Evolutionary conservation across 1,139 yeast species (phyloP).

Genomic region (Yarrowia galli): DNA sequence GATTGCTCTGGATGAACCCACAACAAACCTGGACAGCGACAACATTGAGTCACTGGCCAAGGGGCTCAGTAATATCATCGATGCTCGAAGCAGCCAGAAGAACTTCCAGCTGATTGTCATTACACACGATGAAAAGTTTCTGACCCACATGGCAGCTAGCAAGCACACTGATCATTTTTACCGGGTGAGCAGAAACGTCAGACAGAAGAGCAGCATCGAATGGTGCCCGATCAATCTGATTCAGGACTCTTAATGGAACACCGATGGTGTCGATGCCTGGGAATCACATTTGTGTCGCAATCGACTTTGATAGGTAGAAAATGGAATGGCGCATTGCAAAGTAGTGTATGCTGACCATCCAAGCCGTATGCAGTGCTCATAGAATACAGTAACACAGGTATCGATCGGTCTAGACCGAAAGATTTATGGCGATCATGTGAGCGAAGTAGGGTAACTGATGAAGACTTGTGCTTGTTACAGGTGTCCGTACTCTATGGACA

Average conservation of each 20-base stretch:
- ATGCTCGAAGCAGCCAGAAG: slow-evolving; percentile 73
- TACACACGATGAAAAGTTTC: slow-evolving; percentile 93
- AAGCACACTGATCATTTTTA: slow-evolving; percentile 90
- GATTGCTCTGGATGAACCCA: slow-evolving; percentile 96
- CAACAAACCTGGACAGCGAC: slow-evolving; percentile 91
- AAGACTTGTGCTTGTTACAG: no score
- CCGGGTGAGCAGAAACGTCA: slow-evolving; percentile 78
- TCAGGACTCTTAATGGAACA: slow-evolving; percentile 40
- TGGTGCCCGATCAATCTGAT: slow-evolving; percentile 48
- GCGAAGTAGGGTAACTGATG: no score
- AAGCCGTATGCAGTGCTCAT: no score
- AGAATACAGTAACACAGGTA: no score
- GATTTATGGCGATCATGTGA: no score
- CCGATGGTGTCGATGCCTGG: no score
- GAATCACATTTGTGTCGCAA: no score
- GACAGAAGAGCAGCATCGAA: slow-evolving; percentile 77
- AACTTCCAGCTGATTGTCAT: slow-evolving; percentile 94
- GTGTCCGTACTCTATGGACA: no score
- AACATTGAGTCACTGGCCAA: slow-evolving; percentile 88
- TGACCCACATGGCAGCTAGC: slow-evolving; percentile 83
- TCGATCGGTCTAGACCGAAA: no score
- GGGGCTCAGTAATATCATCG: slow-evolving; percentile 78
- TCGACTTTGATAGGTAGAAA: no score
- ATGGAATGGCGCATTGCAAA: no score
- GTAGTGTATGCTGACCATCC: no score